Evolutionary conservation across 208 protist species (phyloP).

Genomic region (Tritrichomonas foetus): DNA sequence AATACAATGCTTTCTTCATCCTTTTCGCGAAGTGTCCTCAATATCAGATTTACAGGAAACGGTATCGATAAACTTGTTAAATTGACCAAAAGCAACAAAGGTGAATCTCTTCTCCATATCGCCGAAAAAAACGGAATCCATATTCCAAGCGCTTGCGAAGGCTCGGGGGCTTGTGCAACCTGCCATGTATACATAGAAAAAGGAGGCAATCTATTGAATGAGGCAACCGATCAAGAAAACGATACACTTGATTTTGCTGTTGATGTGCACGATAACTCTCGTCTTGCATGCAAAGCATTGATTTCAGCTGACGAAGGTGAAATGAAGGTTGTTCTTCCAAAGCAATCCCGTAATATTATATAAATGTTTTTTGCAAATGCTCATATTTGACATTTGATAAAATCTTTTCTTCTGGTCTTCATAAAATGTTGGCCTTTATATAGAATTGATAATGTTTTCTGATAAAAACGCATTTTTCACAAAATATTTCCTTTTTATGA

Average conservation of each 20-base stretch:
- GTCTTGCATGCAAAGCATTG: neutral
- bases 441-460: too few species aligned
- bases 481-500: too few species aligned
- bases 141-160: slow-evolving; percentile 25
- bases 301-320: neutral
- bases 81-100: neutral
- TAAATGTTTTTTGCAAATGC: neutral
- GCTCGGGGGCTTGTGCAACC: neutral
- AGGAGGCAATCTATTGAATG: neutral
- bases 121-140: neutral
- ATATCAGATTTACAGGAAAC: neutral
- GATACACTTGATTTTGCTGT: slow-evolving; percentile 17
- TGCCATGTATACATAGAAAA: slow-evolving; percentile 2
- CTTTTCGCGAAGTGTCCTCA: neutral
- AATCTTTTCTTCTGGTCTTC: too few species aligned
- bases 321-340: neutral
- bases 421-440: too few species aligned
- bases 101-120: neutral
- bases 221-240: neutral
- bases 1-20: too few species aligned
- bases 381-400: too few species aligned
- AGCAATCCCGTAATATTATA: neutral
- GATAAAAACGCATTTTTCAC: too few species aligned
- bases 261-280: neutral
- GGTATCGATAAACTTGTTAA: neutral